phyloP scores from a whole-genome alignment of 1,284 basidiomycete species.

The Rhodotorula mucilaginosa region DNA sequence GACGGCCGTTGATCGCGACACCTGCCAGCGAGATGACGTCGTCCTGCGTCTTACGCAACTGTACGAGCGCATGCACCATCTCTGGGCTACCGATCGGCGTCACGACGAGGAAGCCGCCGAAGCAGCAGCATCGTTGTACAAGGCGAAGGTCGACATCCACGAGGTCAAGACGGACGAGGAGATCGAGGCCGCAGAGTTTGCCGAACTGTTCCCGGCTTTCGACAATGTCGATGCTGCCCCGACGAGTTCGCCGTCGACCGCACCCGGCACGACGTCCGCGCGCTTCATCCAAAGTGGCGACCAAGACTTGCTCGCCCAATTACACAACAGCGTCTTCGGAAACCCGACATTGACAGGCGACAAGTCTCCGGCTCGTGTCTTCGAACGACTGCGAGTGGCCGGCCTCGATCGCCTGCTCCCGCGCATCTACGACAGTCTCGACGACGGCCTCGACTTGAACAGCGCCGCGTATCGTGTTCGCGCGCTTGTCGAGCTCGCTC shows the following conservation, averaged over 20 bases:
- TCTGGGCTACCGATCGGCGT: constrained; percentile 80
- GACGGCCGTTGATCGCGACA: constrained; percentile 13
- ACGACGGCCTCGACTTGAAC: constrained; percentile 32
- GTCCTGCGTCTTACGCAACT: constrained; percentile 52
- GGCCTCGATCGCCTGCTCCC: constrained; percentile 30
- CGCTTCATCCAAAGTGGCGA: constrained; percentile 28
- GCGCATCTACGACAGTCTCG: constrained; percentile 29
- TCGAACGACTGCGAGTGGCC: constrained; percentile 20
- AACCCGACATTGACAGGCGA: background rate
- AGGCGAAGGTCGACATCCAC: constrained; percentile 62
- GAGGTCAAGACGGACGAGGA: constrained; percentile 65
- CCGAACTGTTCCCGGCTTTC: constrained; percentile 43
- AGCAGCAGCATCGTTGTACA: constrained; percentile 75
- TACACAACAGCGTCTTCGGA: constrained; percentile 31
- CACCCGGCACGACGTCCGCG: background rate
- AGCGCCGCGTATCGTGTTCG: constrained; percentile 31
- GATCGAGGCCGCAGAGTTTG: constrained; percentile 45
- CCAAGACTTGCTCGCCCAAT: constrained; percentile 28
- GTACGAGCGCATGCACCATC: constrained; percentile 70
- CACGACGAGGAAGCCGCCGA: constrained; percentile 65
- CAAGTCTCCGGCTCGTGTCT: background rate
- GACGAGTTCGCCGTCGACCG: constrained; percentile 28
- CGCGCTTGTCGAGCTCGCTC: constrained; percentile 32
- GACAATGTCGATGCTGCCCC: constrained; percentile 43
- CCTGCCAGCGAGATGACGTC: background rate